Conservation (phyloP, 78 protist species). For the Dictyostelium intermedium region DNA sequence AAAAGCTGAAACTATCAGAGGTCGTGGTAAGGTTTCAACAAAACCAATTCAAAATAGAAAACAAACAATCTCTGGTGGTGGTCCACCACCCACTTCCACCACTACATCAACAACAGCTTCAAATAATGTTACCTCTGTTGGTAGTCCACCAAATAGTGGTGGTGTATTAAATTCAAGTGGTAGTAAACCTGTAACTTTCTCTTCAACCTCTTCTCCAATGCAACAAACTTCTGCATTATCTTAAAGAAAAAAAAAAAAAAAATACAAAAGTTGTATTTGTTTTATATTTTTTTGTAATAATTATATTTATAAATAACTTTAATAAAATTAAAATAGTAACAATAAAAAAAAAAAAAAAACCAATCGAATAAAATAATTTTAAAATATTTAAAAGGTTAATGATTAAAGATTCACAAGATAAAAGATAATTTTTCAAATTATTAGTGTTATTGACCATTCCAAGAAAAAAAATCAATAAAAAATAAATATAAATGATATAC, state of each 20-base stretch:
- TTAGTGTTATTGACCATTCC: no score
- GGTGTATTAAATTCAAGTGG: background rate
- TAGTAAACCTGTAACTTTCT: slow-evolving; percentile 11
- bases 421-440: no score
- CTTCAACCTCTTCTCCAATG: background rate
- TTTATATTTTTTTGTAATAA: background rate
- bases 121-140: background rate
- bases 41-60: slow-evolving; percentile 44
- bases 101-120: background rate
- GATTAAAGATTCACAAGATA: no score
- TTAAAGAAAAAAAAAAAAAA: background rate
- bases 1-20: slow-evolving; percentile 71
- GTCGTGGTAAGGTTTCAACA: slow-evolving; percentile 46
- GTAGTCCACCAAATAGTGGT: slow-evolving; percentile 2
- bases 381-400: no score
- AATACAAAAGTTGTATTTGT: background rate
- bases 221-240: background rate
- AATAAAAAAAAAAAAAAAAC: no score
- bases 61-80: slow-evolving; percentile 47
- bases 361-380: no score
- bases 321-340: no score
- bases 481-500: no score
- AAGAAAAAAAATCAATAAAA: no score
- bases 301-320: no score
- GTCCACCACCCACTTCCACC: background rate